These are phyloP conservation scores for Wickerhamomyces sp. DNA, from an alignment of 1,139 yeast genomes.

Conservation along the genomic window DNA sequence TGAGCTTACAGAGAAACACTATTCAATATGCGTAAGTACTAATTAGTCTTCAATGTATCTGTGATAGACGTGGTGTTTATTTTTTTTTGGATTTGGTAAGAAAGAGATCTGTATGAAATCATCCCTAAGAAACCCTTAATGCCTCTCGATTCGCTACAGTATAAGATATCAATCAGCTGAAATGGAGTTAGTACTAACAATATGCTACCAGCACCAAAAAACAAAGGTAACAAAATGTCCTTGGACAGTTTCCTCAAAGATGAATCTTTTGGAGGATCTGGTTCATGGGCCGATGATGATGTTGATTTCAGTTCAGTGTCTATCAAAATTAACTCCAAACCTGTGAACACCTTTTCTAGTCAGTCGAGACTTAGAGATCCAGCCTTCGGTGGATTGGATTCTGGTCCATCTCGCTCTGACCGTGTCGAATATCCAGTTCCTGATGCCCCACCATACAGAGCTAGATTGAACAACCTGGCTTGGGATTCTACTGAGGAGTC, in stretches of 20 bases:
- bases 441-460: slow-evolving; percentile 86
- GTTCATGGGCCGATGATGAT: slow-evolving; percentile 78
- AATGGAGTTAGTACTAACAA: no score
- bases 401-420: slow-evolving; percentile 30
- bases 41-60: no score
- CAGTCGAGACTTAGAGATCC: slow-evolving; percentile 32
- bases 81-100: no score
- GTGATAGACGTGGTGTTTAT: no score
- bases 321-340: slow-evolving; percentile 14
- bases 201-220: slow-evolving; percentile 51
- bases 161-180: no score
- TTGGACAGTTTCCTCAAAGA: slow-evolving; percentile 49
- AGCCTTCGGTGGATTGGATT: slow-evolving; percentile 28
- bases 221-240: slow-evolving; percentile 50
- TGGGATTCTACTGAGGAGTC: slow-evolving; percentile 72
- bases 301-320: slow-evolving; percentile 47
- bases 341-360: slow-evolving; percentile 19
- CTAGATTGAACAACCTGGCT: slow-evolving; percentile 81
- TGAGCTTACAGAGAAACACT: no score
- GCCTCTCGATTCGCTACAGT: no score
- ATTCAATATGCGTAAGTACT: no score
- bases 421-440: slow-evolving; percentile 83
- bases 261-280: slow-evolving; percentile 50
- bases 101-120: no score
- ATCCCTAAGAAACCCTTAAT: no score